Percentiles rank a stretch among this genome's conserved stretches.
Conservation (phyloP, 2,329 filamentous ascomycete species). For the Aspergillus transmontanensis region DNA sequence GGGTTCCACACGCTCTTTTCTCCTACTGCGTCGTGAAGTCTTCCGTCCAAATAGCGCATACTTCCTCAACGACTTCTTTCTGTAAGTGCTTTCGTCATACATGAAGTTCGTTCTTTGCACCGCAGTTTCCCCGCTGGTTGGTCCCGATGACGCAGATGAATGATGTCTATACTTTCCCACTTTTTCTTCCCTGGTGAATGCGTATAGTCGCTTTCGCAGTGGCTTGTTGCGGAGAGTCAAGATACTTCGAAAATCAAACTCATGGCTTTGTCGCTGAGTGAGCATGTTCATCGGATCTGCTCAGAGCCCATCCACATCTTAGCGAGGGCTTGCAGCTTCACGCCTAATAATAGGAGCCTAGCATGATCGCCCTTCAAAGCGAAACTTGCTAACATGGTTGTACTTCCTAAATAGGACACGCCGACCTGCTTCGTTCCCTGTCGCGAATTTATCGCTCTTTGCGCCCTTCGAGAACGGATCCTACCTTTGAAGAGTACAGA, state of each 20-base stretch:
- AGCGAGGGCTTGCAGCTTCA: neutral
- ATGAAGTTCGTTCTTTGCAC: constrained; percentile 3
- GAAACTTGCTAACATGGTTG: neutral
- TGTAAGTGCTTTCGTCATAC: constrained; percentile 8
- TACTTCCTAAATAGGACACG: neutral
- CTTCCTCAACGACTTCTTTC: constrained; percentile 1
- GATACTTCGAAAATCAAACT: neutral
- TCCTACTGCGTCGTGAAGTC: neutral
- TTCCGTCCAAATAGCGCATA: neutral
- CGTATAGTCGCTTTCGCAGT: constrained; percentile 1
- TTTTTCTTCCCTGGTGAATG: neutral
- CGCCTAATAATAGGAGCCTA: neutral
- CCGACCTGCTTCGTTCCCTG: neutral
- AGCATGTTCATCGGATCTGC: neutral
- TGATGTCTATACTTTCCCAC: constrained; percentile 3
- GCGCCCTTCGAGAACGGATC: neutral
- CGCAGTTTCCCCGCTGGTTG: constrained; percentile 8
- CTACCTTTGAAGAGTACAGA: neutral
- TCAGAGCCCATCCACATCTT: neutral
- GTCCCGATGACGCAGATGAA: constrained; percentile 17
- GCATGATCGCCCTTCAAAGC: neutral
- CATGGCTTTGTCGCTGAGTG: neutral
- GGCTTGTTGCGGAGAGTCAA: neutral
- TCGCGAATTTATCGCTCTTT: neutral
- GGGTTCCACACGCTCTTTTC: neutral